A percentile compares a stretch with the other conserved stretches of the same genome.
These are phyloP conservation scores for Eucalyptus melliodora DNA, from an alignment of 345 rosid genomes.

Conservation along the genomic window DNA sequence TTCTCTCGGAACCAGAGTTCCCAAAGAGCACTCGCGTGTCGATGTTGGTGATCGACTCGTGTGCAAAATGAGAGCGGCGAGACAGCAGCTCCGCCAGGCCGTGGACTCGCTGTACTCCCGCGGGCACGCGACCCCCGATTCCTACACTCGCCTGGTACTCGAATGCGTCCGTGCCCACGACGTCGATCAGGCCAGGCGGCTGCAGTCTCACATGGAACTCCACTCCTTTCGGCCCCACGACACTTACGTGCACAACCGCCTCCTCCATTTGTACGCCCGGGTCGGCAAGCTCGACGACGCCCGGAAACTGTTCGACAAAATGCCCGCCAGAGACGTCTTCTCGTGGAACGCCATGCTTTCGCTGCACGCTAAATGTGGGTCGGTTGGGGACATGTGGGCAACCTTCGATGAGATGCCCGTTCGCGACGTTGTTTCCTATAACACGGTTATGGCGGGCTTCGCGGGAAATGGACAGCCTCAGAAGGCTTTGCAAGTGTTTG, in stretches of 20 bases:
- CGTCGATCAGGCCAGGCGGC: slow-evolving; percentile 28
- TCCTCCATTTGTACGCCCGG: slow-evolving; percentile 35
- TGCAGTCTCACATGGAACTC: slow-evolving; percentile 42
- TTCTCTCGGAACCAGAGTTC: not conserved
- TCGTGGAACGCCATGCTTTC: slow-evolving; percentile 59
- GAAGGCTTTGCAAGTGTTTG: slow-evolving; percentile 21
- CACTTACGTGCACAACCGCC: slow-evolving; percentile 37
- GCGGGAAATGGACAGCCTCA: slow-evolving; percentile 12
- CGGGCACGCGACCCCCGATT: slow-evolving; percentile 16
- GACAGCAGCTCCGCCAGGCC: slow-evolving; percentile 25
- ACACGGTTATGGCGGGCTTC: slow-evolving; percentile 34
- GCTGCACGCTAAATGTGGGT: slow-evolving; percentile 18
- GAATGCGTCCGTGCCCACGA: slow-evolving; percentile 33
- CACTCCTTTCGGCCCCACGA: slow-evolving; percentile 17
- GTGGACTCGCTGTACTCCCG: slow-evolving; percentile 16
- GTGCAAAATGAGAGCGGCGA: slow-evolving; percentile 5
- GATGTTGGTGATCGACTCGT: not conserved
- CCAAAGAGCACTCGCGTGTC: not conserved
- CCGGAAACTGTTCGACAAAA: slow-evolving; percentile 37
- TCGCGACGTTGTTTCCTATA: slow-evolving; percentile 42
- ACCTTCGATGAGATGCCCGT: slow-evolving; percentile 25
- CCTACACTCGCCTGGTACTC: slow-evolving; percentile 34
- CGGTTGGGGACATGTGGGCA: slow-evolving; percentile 16
- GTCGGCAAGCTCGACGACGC: slow-evolving; percentile 15
- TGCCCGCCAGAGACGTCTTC: slow-evolving; percentile 32